Percentiles rank a stretch among this genome's conserved stretches.
phyloP scores from a whole-genome alignment of 768 basidiomycete species.

The Serpula lacrymans region DNA sequence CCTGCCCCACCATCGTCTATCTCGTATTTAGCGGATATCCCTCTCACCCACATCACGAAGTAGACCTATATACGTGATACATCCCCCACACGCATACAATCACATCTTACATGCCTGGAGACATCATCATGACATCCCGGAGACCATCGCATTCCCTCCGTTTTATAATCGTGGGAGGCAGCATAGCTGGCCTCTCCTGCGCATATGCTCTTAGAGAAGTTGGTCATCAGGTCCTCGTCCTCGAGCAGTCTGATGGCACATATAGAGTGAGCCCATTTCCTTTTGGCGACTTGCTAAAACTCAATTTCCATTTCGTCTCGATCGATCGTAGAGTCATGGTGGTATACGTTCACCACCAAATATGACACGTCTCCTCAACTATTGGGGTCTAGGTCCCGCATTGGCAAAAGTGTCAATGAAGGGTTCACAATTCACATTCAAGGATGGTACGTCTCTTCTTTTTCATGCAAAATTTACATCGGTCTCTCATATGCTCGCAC shows the following conservation, averaged over 20 bases:
- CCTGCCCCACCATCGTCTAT: no score
- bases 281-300: background rate
- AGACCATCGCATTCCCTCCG: constrained; percentile 13
- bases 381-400: constrained; percentile 50
- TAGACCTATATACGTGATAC: no score
- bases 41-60: no score
- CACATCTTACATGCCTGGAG: constrained; percentile 13
- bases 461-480: background rate
- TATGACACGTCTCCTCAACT: constrained; percentile 49
- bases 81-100: no score
- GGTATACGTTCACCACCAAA: constrained; percentile 51
- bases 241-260: constrained; percentile 45
- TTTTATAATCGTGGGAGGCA: constrained; percentile 23
- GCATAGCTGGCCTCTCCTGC: constrained; percentile 50
- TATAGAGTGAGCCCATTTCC: constrained; percentile 26
- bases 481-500: constrained; percentile 15
- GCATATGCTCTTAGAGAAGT: constrained; percentile 50
- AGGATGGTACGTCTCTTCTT: constrained; percentile 8
- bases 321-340: constrained; percentile 23
- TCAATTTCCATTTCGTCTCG: background rate
- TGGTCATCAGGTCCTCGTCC: constrained; percentile 54
- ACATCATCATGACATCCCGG: constrained; percentile 3
- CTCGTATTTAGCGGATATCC: no score
- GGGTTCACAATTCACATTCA: constrained; percentile 13
- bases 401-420: constrained; percentile 31